Percentiles rank a stretch among this genome's conserved stretches.
phyloP scores from a whole-genome alignment of 495 filamentous ascomycete species.

The Hypoxylon lienhwacheense region DNA sequence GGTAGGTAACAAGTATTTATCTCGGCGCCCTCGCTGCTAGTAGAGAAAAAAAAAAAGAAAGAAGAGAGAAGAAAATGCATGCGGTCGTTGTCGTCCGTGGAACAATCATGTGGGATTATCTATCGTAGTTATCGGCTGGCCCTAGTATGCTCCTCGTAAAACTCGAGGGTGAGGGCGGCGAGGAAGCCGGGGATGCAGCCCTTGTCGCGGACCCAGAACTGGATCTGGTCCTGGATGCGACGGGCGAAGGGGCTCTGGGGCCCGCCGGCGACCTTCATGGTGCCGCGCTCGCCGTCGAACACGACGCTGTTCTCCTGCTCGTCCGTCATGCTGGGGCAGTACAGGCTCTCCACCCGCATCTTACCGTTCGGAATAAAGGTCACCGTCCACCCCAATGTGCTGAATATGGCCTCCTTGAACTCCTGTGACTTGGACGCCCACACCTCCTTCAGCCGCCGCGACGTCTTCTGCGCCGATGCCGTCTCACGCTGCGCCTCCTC shows the following conservation, averaged over 20 bases:
- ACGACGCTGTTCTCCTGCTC: conserved; percentile 88
- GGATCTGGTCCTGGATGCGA: conserved; percentile 78
- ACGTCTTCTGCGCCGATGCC: conserved; percentile 82
- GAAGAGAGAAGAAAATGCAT: too few species aligned
- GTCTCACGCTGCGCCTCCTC: conserved; percentile 69
- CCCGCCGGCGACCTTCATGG: conserved; percentile 95
- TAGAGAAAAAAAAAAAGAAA: too few species aligned
- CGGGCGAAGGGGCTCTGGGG: conserved; percentile 82
- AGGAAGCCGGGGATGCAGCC: conserved; percentile 91
- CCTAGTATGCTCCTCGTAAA: conserved; percentile 73
- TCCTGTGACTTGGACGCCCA: conserved; percentile 86
- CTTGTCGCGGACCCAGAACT: conserved; percentile 91
- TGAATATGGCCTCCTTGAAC: conserved; percentile 90
- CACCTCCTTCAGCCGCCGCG: conserved; percentile 82
- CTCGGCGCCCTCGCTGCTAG: too few species aligned
- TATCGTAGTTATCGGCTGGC: conserved; percentile 13
- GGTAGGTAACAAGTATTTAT: too few species aligned
- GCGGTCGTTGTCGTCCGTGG: too few species aligned
- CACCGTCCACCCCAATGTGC: conserved; percentile 85
- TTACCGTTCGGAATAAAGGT: conserved; percentile 93
- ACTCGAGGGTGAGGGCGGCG: conserved; percentile 85
- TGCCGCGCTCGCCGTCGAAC: conserved; percentile 94
- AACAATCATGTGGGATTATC: too few species aligned
- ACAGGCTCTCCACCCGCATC: conserved; percentile 79
- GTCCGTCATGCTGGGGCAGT: conserved; percentile 65